phyloP scores from a whole-genome alignment of 2,329 filamentous ascomycete species.

The Zymoseptoria brevis region DNA sequence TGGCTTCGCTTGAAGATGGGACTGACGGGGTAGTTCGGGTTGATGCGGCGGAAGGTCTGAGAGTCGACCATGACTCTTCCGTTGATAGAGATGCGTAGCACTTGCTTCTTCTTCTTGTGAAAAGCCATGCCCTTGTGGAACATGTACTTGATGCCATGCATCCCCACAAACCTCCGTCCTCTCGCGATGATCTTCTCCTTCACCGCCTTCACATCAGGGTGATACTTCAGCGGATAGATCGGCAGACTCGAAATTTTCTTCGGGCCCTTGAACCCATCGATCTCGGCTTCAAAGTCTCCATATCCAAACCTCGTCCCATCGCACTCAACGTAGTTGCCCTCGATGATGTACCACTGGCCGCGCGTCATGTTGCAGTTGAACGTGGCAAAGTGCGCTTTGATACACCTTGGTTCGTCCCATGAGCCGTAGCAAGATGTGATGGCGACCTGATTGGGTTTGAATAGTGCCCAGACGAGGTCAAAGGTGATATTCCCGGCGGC shows the following conservation, averaged over 20 bases:
- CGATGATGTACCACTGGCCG: constrained; percentile 67
- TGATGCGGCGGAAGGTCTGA: constrained; percentile 55
- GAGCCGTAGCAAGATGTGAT: constrained; percentile 70
- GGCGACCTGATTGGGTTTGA: constrained; percentile 76
- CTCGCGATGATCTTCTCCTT: constrained; percentile 63
- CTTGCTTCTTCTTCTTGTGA: constrained; percentile 67
- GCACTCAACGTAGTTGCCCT: constrained; percentile 75
- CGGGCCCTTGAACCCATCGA: constrained; percentile 69
- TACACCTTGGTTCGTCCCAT: constrained; percentile 67
- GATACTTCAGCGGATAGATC: constrained; percentile 72
- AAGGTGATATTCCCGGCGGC: constrained; percentile 80
- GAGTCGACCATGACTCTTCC: constrained; percentile 85
- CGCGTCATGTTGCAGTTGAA: constrained; percentile 62
- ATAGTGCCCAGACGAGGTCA: constrained; percentile 79
- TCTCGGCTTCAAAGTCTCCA: constrained; percentile 60
- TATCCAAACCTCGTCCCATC: constrained; percentile 81
- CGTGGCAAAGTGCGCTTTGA: constrained; percentile 70
- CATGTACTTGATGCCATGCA: constrained; percentile 78
- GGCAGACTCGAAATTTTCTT: constrained; percentile 72
- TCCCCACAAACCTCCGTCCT: constrained; percentile 72
- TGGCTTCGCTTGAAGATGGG: too few species aligned
- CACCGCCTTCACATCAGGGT: constrained; percentile 61
- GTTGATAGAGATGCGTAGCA: constrained; percentile 76
- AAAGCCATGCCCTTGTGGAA: constrained; percentile 79
- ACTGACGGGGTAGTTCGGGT: too few species aligned